Evolutionary conservation across 73 alveolate species (phyloP).

Genomic region (Strombidium stylifer): DNA sequence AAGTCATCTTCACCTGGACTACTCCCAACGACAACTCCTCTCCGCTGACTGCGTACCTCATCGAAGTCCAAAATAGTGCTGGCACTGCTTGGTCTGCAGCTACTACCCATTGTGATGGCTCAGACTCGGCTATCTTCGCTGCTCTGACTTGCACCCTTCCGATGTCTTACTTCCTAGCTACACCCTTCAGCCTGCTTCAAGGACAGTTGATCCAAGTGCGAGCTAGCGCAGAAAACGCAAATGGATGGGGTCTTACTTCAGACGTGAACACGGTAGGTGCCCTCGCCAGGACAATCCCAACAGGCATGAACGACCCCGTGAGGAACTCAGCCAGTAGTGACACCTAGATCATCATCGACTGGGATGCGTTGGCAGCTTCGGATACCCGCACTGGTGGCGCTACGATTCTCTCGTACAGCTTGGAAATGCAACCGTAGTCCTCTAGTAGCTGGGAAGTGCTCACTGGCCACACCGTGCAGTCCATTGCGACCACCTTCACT

Average conservation of each 20-base stretch:
- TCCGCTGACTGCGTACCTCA: slow-evolving; percentile 5
- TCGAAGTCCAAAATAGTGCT: slow-evolving; percentile 1
- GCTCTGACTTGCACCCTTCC: background rate
- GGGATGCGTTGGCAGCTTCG: slow-evolving; percentile 16
- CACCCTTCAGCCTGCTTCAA: background rate
- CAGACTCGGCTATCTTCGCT: background rate
- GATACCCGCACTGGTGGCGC: slow-evolving; percentile 15
- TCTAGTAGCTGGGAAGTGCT: background rate
- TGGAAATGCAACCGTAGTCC: slow-evolving; percentile 14
- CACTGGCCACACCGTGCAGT: background rate
- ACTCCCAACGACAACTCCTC: slow-evolving; percentile 22
- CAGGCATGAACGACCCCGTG: slow-evolving; percentile 15
- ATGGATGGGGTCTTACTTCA: slow-evolving; percentile 29
- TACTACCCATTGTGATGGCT: slow-evolving; percentile 22
- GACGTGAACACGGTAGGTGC: slow-evolving; percentile 17
- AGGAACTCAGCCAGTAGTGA: slow-evolving; percentile 35
- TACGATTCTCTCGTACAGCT: slow-evolving; percentile 30
- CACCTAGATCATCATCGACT: background rate
- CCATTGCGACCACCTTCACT: background rate
- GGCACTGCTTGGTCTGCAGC: background rate
- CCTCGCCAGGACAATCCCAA: slow-evolving; percentile 13
- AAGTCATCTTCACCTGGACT: slow-evolving; percentile 23
- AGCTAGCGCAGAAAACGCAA: slow-evolving; percentile 27
- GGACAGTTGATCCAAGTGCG: background rate
- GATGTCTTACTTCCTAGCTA: background rate